Evolutionary conservation across 345 rosid species (phyloP).

Genomic region (Hibiscus mutabilis): DNA sequence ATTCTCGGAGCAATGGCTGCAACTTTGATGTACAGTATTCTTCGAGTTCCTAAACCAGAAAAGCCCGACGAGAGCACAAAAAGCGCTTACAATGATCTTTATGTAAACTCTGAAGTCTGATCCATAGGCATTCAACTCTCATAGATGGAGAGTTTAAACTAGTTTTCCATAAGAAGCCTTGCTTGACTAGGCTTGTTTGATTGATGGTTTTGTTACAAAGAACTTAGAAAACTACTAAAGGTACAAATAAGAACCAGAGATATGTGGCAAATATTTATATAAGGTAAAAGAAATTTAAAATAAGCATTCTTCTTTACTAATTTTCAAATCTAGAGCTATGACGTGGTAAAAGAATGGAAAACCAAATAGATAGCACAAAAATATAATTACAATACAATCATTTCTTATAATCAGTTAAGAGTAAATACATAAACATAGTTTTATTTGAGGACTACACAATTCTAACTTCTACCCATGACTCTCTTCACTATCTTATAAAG

Average conservation of each 20-base stretch:
- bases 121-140: constrained; percentile 13
- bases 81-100: constrained; percentile 21
- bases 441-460: constrained; percentile 27
- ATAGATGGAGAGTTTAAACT: neutral
- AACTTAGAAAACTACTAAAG: neutral
- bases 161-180: neutral
- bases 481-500: constrained; percentile 22
- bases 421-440: constrained; percentile 29
- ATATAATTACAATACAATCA: constrained; percentile 13
- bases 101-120: constrained; percentile 14
- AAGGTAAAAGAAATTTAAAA: neutral
- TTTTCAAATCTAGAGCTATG: neutral
- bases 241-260: neutral
- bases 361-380: neutral
- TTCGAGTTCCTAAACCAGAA: constrained; percentile 27
- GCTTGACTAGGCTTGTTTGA: neutral
- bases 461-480: constrained; percentile 15
- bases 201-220: neutral
- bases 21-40: constrained; percentile 20
- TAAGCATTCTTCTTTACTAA: neutral
- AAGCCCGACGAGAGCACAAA: constrained; percentile 10
- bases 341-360: neutral
- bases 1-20: constrained; percentile 35
- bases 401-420: constrained; percentile 23
- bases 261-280: neutral